These are phyloP conservation scores for Coemansia sp. DNA, from an alignment of 192 early-diverging fungal genomes.

Conservation along the genomic window DNA sequence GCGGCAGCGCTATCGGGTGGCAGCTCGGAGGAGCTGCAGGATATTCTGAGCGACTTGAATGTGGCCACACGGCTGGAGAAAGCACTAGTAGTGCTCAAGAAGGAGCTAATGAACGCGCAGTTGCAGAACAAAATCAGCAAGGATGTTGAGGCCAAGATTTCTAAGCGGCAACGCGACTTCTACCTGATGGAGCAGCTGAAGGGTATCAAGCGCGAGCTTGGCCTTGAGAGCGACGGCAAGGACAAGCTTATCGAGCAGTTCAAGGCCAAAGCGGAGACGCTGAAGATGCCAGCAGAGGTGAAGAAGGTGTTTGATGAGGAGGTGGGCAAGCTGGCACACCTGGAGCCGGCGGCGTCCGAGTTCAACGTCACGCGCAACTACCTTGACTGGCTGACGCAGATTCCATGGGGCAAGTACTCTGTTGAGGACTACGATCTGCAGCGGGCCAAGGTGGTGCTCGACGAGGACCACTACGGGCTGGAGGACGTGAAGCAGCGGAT, in stretches of 20 bases:
- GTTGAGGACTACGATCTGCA: constrained; percentile 91
- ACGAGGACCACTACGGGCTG: constrained; percentile 99
- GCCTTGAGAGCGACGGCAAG: constrained; percentile 96
- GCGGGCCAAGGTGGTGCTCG: constrained; percentile 83
- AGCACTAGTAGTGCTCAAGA: constrained; percentile 90
- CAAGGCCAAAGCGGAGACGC: constrained; percentile 76
- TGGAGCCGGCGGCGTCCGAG: constrained; percentile 94
- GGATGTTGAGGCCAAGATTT: constrained; percentile 97
- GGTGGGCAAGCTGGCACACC: constrained; percentile 84
- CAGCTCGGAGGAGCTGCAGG: constrained; percentile 89
- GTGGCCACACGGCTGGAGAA: constrained; percentile 92
- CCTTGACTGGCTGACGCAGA: constrained; percentile 95
- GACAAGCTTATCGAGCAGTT: constrained; percentile 96
- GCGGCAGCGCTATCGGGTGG: constrained; percentile 93
- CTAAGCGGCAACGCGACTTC: constrained; percentile 95
- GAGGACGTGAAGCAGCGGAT: constrained; percentile 99
- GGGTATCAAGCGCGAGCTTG: constrained; percentile 98
- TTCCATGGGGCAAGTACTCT: constrained; percentile 92
- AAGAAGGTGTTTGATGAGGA: constrained; percentile 99
- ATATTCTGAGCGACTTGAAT: constrained; percentile 82
- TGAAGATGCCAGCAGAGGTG: constrained; percentile 86
- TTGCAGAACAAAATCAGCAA: constrained; percentile 97
- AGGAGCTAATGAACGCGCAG: constrained; percentile 96
- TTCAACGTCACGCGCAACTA: constrained; percentile 99
- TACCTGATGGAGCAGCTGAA: constrained; percentile 99